These are phyloP conservation scores for Helenozyma baotianmanensis DNA, from an alignment of 805 yeast species.

Conservation along the genomic window DNA sequence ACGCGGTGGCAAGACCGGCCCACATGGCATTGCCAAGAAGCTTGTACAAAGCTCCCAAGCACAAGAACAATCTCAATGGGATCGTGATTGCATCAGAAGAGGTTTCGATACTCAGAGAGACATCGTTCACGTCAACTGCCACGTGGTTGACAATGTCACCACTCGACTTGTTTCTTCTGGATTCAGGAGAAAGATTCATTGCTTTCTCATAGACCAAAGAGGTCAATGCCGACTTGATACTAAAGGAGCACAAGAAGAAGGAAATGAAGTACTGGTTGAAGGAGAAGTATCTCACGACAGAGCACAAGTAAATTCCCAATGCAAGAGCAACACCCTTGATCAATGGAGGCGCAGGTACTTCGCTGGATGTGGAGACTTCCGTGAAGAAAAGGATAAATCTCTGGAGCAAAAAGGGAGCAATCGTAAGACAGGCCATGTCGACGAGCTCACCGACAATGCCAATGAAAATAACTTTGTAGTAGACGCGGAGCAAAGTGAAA, in stretches of 20 bases:
- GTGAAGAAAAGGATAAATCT: constrained; percentile 25
- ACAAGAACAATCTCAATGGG: constrained; percentile 52
- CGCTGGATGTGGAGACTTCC: constrained; percentile 4
- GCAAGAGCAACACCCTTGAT: constrained; percentile 78
- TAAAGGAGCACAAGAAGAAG: constrained; percentile 16
- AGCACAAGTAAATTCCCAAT: constrained; percentile 54
- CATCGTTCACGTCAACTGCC: constrained; percentile 67
- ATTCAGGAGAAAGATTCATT: constrained; percentile 59
- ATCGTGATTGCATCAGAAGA: constrained; percentile 43
- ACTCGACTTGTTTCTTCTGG: constrained; percentile 54
- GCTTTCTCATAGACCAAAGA: constrained; percentile 70
- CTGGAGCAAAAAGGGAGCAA: constrained; percentile 29
- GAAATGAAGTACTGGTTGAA: constrained; percentile 17
- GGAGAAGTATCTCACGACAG: constrained; percentile 17
- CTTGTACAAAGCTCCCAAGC: constrained; percentile 50
- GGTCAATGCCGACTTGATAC: constrained; percentile 46
- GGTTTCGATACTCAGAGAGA: constrained; percentile 50
- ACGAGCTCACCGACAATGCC: constrained; percentile 16
- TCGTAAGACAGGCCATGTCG: constrained; percentile 19
- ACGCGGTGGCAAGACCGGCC: constrained; percentile 52
- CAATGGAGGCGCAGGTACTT: constrained; percentile 8
- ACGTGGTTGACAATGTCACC: constrained; percentile 79
- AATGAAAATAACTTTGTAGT: constrained; percentile 5
- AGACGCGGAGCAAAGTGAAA: constrained; percentile 13
- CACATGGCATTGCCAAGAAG: constrained; percentile 56